Base-by-base conservation (phyloP, 2,329 filamentous ascomycete genomes). In the Aschersonia sp. region DNA sequence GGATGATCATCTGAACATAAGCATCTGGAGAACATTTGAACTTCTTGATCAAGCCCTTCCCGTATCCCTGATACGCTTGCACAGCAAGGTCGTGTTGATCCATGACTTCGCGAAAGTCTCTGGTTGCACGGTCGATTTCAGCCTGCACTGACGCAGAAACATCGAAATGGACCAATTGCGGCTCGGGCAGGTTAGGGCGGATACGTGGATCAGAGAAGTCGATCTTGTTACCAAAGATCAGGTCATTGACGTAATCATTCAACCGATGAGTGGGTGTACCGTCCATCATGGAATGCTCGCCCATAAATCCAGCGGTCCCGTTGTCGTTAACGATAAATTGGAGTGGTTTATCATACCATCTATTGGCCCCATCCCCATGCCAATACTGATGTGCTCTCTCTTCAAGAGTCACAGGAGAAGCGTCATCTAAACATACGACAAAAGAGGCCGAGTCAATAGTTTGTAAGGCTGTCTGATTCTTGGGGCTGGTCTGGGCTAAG, bases 201-300 rank as follows among this genome's bases (percentile, higher is more conserved):
- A 94, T 67, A 39, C 71, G 69, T 6, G 87, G 76, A 62, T 88
- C 77, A 50, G 83, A 84, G 61, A 95, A 86, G 66, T 95, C 88
- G 50, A 98, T 80, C 64, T 92, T 94, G 70, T 95, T 90, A 70
- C 83, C 83, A 69, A 95, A 89, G 65, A 97, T 95, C 59, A 86
- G 77, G 62, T 85, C 81, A 70, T 90, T 94, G 62, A 94, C 77
- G 61, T 88, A 92, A 74, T 98, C 92, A 66, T 95, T 98, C 12
- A 98, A 76, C 43, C 94, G 84, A 68, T 97, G 92, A 2, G 94
- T 98, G 1, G 94, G 89, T 6, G 92, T 98, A 54, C 94, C 92
- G 63, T 98, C 92, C 94, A 98, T 98, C 92, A 98, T 97, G 58
- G 86, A 94, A 75, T 98, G 92, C 70, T 98, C 92, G 60, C 92